Base-by-base conservation (phyloP, 2,329 filamentous ascomycete genomes). In the Gnomoniopsis smithogilvyi region DNA sequence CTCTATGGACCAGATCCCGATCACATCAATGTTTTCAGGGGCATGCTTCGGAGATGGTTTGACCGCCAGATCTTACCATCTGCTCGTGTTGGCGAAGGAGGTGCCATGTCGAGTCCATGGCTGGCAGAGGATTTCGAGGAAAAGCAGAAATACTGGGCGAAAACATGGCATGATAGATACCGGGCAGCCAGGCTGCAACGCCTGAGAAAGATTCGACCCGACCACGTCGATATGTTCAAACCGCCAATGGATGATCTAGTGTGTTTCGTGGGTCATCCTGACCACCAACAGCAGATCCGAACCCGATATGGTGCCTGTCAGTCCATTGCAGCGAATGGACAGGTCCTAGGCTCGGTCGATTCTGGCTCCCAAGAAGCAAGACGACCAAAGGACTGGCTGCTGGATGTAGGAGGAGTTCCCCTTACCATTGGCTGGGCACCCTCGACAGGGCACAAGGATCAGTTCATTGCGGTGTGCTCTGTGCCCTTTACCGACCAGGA, bases 341-440 rank as follows among this genome's bases (percentile, higher is more conserved):
- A 74, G 10, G 69, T 71, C 0, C 62, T 71, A 21, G 63, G 68
- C 6, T 60, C 67, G 11, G 65, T 71, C n/a, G 54, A 64, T 1
- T 51, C 59, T 7, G 59, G 64, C 12, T 34, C 56, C 62, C 34
- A 69, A 67, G n/a, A 52, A 62, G 22, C 53, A 14, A 54, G 15
- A 21, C 38, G 50, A 24, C 22, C 60, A 10, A 30, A 66, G 64
- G 81, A 80, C 3, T 85, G 80, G 80, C 71, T 84, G 63, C 65
- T 86, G 15, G 79, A 86, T 59, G 73, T 78, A 0, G 82, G 80
- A 12, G 82, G 83, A 52, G 74, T 84, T 15, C 76, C 82, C 4
- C 68, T 80, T 4, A 73, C 76, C 26, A 77, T 85, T 68, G 78
- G 76, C 50, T 86, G 83, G 83, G 79, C 78, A 1, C 77, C 79